phyloP scores from a whole-genome alignment of 192 early-diverging fungal species.

The Pilaira anomala region DNA sequence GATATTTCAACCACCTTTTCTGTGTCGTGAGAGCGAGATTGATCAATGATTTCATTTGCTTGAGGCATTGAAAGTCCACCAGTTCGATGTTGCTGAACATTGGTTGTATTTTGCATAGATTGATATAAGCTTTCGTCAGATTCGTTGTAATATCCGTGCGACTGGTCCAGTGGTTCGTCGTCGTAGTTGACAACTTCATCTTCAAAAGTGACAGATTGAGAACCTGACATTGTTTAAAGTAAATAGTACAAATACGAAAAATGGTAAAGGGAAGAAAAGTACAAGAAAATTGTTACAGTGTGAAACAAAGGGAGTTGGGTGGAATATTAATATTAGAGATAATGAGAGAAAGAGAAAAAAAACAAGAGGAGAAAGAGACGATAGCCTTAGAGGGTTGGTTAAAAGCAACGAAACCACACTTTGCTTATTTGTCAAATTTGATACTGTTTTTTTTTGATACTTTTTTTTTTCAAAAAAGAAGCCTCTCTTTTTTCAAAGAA shows the following conservation, averaged over 20 bases:
- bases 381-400: no score
- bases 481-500: no score
- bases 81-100: neutral
- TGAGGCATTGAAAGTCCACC: neutral
- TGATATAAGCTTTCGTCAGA: neutral
- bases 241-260: neutral
- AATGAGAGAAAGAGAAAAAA: no score
- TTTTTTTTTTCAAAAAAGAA: no score
- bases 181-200: constrained; percentile 8
- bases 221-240: constrained; percentile 12
- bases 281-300: no score
- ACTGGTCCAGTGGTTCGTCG: constrained; percentile 9
- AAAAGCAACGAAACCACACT: no score
- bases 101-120: neutral
- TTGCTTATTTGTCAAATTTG: no score
- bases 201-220: constrained; percentile 9
- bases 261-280: no score
- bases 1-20: constrained; percentile 54
- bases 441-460: no score
- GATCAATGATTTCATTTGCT: constrained; percentile 47
- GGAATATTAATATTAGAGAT: no score
- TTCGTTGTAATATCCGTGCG: neutral
- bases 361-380: no score
- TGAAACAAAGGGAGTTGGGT: no score
- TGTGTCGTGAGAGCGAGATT: constrained; percentile 46